phyloP scores from a whole-genome alignment of 495 filamentous ascomycete species.

The Penicillium silybi region DNA sequence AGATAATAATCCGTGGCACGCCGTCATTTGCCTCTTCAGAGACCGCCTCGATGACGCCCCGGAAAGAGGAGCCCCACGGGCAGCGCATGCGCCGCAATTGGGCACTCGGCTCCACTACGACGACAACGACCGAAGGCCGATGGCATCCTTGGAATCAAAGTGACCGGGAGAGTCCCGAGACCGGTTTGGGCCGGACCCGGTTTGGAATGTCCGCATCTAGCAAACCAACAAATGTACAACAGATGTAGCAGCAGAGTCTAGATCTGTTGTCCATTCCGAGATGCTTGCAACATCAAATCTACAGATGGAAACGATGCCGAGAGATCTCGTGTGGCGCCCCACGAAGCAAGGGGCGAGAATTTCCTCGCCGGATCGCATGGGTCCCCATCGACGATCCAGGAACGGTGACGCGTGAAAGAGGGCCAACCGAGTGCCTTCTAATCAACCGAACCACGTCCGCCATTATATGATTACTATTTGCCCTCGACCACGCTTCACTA shows the following conservation, averaged over 20 bases:
- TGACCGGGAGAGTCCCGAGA: constrained; percentile 1
- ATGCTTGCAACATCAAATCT: constrained; percentile 17
- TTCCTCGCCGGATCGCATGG: constrained; percentile 15
- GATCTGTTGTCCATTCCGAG: not conserved
- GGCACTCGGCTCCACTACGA: constrained; percentile 14
- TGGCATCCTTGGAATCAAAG: not conserved
- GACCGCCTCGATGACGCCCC: constrained; percentile 2
- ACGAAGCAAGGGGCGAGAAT: constrained; percentile 19
- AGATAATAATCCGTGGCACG: not conserved
- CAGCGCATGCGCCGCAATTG: constrained; percentile 10
- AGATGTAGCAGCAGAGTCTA: not conserved
- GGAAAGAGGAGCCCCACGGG: constrained; percentile 9
- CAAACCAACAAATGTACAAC: not conserved
- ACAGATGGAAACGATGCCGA: constrained; percentile 4
- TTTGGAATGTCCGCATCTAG: constrained; percentile 17
- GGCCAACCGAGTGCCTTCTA: not conserved
- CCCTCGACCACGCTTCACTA: not conserved
- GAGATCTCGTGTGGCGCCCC: constrained; percentile 14
- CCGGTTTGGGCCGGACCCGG: constrained; percentile 3
- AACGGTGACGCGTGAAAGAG: constrained; percentile 3
- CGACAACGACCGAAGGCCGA: constrained; percentile 6
- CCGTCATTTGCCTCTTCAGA: not conserved
- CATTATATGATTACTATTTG: not conserved
- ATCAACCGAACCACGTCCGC: not conserved
- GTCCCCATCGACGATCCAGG: constrained; percentile 9